Percentiles rank a stretch among this genome's conserved stretches.
Conservation (phyloP, 768 basidiomycete genomes). For the Pleurotus giganteus region DNA sequence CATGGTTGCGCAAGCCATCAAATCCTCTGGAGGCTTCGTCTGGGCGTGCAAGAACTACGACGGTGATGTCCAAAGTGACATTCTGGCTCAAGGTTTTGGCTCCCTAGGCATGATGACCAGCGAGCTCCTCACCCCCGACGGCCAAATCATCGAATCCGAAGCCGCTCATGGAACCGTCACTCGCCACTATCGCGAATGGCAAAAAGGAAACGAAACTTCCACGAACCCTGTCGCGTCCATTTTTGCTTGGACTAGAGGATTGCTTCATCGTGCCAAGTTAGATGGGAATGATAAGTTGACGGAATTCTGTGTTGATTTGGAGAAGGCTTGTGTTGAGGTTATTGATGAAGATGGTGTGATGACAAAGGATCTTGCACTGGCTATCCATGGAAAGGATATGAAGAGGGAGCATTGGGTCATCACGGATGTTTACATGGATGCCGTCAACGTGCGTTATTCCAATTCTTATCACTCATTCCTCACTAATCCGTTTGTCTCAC, state of each 20-base stretch:
- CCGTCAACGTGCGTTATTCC: slow-evolving; percentile 72
- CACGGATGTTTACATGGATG: slow-evolving; percentile 91
- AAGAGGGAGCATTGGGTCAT: slow-evolving; percentile 96
- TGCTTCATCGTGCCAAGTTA: slow-evolving; percentile 89
- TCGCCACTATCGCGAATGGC: slow-evolving; percentile 94
- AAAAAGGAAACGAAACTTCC: slow-evolving; percentile 96
- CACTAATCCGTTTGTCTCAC: neutral
- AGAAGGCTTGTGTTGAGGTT: slow-evolving; percentile 85
- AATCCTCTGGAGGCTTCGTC: slow-evolving; percentile 90
- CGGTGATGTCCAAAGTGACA: slow-evolving; percentile 87
- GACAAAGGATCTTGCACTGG: slow-evolving; percentile 96
- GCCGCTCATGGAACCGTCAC: slow-evolving; percentile 96
- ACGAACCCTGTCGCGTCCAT: slow-evolving; percentile 99
- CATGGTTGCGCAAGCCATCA: slow-evolving; percentile 98
- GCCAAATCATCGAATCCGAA: slow-evolving; percentile 89
- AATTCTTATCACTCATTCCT: neutral
- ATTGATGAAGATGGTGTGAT: slow-evolving; percentile 90
- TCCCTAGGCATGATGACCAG: slow-evolving; percentile 98
- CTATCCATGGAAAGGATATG: slow-evolving; percentile 90
- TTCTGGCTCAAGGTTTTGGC: slow-evolving; percentile 97
- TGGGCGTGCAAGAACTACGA: slow-evolving; percentile 81
- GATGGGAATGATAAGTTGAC: slow-evolving; percentile 77
- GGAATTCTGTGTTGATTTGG: slow-evolving; percentile 76
- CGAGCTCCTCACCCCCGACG: slow-evolving; percentile 94
- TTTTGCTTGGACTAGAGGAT: slow-evolving; percentile 97